Conservation (phyloP, 1,139 yeast species). For the Candida sanyaensis region DNA sequence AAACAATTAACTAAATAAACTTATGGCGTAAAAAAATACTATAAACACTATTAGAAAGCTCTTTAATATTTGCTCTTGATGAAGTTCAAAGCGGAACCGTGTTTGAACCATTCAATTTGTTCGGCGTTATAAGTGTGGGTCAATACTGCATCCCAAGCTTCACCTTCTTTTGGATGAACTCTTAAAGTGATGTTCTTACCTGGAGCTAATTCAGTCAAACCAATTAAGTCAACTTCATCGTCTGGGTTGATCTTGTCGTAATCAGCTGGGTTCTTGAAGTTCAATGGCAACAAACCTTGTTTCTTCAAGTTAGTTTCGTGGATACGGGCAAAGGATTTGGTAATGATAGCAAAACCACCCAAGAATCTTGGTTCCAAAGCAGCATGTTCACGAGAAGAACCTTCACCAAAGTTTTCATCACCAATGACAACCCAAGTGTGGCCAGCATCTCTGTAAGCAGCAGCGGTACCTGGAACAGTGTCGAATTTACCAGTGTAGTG, state of each 20-base stretch:
- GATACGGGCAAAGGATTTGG: slow-evolving; percentile 96
- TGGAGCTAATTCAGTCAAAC: slow-evolving; percentile 86
- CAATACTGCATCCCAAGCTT: slow-evolving; percentile 66
- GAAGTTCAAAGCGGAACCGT: slow-evolving; percentile 94
- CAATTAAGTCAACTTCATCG: slow-evolving; percentile 83
- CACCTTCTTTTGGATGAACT: slow-evolving; percentile 93
- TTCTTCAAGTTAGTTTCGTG: slow-evolving; percentile 82
- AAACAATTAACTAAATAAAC: no score
- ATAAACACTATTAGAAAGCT: no score
- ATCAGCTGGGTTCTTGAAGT: slow-evolving; percentile 88
- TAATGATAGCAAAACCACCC: slow-evolving; percentile 86
- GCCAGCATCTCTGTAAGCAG: slow-evolving; percentile 90
- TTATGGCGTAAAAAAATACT: no score
- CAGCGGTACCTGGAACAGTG: slow-evolving; percentile 49
- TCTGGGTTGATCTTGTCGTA: slow-evolving; percentile 79
- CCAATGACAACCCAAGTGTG: slow-evolving; percentile 95
- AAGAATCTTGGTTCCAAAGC: slow-evolving; percentile 93
- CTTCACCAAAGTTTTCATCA: slow-evolving; percentile 98
- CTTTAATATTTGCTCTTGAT: slow-evolving; percentile 46
- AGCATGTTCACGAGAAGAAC: slow-evolving; percentile 98
- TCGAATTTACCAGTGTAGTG: no score
- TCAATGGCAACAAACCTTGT: slow-evolving; percentile 95
- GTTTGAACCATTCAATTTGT: slow-evolving; percentile 93
- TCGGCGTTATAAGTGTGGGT: slow-evolving; percentile 99
- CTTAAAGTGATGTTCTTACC: slow-evolving; percentile 86